Evolutionary conservation across 805 yeast species (phyloP).

Genomic region (Wickerhamiella bombiphila): DNA sequence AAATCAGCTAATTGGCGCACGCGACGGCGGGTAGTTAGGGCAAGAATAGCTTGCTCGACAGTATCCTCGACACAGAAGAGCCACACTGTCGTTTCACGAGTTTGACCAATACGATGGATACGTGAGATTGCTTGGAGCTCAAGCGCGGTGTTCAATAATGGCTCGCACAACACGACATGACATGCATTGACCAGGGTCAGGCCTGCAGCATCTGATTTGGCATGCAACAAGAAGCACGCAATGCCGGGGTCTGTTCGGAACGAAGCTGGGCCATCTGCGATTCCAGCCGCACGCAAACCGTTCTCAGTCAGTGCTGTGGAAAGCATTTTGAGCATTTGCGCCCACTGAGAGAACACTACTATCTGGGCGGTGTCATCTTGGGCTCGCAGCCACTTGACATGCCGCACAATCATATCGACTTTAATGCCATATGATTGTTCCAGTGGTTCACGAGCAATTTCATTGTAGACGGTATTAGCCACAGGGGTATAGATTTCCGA

Average conservation of each 20-base stretch:
- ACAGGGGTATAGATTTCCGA: constrained; percentile 19
- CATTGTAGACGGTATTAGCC: constrained; percentile 17
- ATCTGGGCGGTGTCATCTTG: constrained; percentile 57
- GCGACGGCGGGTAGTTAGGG: constrained; percentile 50
- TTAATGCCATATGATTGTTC: constrained; percentile 63
- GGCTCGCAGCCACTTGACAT: constrained; percentile 46
- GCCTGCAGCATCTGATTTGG: constrained; percentile 68
- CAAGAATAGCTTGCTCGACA: constrained; percentile 76
- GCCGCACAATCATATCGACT: constrained; percentile 66
- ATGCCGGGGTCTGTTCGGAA: constrained; percentile 38
- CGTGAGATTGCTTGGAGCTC: constrained; percentile 88
- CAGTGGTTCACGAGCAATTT: constrained; percentile 29
- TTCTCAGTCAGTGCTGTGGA: constrained; percentile 50
- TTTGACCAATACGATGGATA: constrained; percentile 86
- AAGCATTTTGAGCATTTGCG: constrained; percentile 51
- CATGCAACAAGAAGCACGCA: constrained; percentile 78
- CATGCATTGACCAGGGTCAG: constrained; percentile 82
- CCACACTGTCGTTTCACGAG: constrained; percentile 73
- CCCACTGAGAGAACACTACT: constrained; percentile 82
- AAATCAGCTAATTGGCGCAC: constrained; percentile 23
- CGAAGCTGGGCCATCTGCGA: constrained; percentile 19
- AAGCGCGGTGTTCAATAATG: constrained; percentile 71
- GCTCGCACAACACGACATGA: constrained; percentile 86
- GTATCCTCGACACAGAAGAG: constrained; percentile 71
- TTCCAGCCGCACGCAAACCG: constrained; percentile 42